Evolutionary conservation across 73 alveolate genomes (phyloP).

Genomic region (Paramecium sexaurelia): DNA sequence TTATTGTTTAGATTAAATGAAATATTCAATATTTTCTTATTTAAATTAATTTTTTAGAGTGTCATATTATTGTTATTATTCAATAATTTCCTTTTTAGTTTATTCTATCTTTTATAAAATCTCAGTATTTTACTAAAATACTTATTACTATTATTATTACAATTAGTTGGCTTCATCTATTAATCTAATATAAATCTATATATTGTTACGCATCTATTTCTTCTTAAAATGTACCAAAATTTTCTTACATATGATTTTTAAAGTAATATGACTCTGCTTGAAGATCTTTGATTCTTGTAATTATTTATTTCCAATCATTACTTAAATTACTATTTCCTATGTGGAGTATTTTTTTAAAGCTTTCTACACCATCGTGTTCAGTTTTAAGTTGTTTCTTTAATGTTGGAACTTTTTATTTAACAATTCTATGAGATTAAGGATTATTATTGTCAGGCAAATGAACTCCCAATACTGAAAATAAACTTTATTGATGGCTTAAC

Average conservation of each 20-base stretch:
- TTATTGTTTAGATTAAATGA: background rate
- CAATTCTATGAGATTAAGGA: conserved; percentile 33
- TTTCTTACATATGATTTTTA: conserved; percentile 22
- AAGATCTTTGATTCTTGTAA: conserved; percentile 20
- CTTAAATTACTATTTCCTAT: background rate
- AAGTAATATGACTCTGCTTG: background rate
- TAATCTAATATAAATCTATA: background rate
- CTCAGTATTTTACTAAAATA: background rate
- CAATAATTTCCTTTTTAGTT: background rate
- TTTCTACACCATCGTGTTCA: conserved; percentile 2
- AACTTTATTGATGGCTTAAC: background rate
- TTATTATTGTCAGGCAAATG: background rate
- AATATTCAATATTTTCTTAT: background rate
- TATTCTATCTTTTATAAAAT: background rate
- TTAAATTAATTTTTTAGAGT: background rate
- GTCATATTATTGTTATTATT: background rate
- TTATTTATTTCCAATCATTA: conserved; percentile 13
- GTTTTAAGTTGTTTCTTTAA: background rate
- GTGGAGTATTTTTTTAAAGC: background rate
- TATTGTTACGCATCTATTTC: background rate
- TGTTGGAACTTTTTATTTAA: background rate
- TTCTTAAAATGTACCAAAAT: background rate
- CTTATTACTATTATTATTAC: background rate
- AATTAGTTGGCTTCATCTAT: conserved; percentile 8
- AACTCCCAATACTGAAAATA: background rate